A percentile compares a stretch with the other conserved stretches of the same genome.
phyloP scores from a whole-genome alignment of 2,329 filamentous ascomycete genomes.

The Ceratocystis colombiana region DNA sequence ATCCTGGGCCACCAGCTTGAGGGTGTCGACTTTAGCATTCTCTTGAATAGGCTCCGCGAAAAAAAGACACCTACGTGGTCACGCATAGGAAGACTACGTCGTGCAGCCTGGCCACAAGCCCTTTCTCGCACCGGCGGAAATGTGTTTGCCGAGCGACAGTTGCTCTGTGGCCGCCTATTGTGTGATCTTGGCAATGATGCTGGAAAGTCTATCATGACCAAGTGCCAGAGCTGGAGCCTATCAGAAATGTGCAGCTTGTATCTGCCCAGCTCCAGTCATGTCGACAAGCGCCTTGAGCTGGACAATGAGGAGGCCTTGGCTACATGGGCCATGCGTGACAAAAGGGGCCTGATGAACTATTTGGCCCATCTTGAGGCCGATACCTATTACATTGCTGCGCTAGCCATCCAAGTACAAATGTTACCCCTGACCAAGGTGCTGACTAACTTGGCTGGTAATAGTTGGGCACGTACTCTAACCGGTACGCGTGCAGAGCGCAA shows the following conservation, averaged over 20 bases:
- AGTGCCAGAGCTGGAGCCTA: conserved; percentile 95
- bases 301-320: conserved; percentile 81
- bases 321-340: conserved; percentile 67
- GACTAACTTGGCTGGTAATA: conserved; percentile 94
- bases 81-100: conserved; percentile 74
- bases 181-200: conserved; percentile 95
- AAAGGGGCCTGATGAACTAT: conserved; percentile 83
- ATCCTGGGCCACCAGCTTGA: conserved; percentile 93
- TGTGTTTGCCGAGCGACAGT: conserved; percentile 84
- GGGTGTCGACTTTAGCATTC: conserved; percentile 86
- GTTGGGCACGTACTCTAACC: conserved; percentile 90
- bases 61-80: conserved; percentile 94
- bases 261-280: conserved; percentile 53
- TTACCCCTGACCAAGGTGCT: conserved; percentile 87
- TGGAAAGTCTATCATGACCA: conserved; percentile 92
- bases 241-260: conserved; percentile 96
- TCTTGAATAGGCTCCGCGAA: conserved; percentile 76
- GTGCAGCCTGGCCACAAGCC: conserved; percentile 74
- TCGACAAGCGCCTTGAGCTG: conserved; percentile 59
- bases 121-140: conserved; percentile 78
- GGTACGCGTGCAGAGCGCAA: conserved; percentile 95
- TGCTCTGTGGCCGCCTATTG: conserved; percentile 78
- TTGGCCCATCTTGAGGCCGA: conserved; percentile 89
- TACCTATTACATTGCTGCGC: conserved; percentile 87
- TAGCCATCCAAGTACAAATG: conserved; percentile 82